Evolutionary conservation across 164 flowering plant species (phyloP).

Genomic region (Annona cherimola): DNA sequence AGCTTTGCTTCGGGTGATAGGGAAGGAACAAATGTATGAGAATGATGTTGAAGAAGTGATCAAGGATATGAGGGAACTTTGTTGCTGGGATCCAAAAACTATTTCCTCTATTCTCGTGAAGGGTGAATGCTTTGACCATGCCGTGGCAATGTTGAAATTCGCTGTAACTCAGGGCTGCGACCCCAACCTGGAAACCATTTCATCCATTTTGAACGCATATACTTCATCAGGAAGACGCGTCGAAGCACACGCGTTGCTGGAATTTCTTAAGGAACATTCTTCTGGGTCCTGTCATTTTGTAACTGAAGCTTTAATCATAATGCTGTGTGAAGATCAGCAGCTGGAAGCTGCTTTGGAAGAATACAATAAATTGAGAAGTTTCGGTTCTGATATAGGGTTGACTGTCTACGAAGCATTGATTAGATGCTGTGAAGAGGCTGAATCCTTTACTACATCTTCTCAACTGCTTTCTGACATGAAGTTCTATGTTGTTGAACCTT

Average conservation of each 20-base stretch:
- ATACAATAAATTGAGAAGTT: constrained; percentile 34
- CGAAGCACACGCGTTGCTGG: constrained; percentile 45
- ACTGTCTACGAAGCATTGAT: constrained; percentile 65
- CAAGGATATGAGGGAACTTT: constrained; percentile 57
- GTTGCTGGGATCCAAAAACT: constrained; percentile 44
- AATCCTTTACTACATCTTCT: constrained; percentile 57
- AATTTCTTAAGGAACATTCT: constrained; percentile 9
- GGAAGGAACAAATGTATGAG: constrained; percentile 42
- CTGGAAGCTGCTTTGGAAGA: constrained; percentile 31
- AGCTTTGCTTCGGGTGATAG: constrained; percentile 45
- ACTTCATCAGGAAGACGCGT: constrained; percentile 50
- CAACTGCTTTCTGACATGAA: constrained; percentile 83
- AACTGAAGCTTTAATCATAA: constrained; percentile 8
- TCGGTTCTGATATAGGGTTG: constrained; percentile 29
- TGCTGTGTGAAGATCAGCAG: constrained; percentile 11
- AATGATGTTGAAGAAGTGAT: constrained; percentile 37
- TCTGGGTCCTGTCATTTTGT: constrained; percentile 4
- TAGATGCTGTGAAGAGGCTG: constrained; percentile 51
- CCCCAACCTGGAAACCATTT: constrained; percentile 45
- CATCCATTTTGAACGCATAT: constrained; percentile 57
- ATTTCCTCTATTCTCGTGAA: constrained; percentile 62
- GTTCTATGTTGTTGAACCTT: constrained; percentile 54
- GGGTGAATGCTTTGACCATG: constrained; percentile 65
- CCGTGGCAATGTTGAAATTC: constrained; percentile 49
- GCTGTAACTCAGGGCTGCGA: constrained; percentile 48